Percentiles rank a stretch among this genome's conserved stretches.
Evolutionary conservation across 768 basidiomycete genomes (phyloP).

Genomic region (Dacryopinax primogenitus): DNA sequence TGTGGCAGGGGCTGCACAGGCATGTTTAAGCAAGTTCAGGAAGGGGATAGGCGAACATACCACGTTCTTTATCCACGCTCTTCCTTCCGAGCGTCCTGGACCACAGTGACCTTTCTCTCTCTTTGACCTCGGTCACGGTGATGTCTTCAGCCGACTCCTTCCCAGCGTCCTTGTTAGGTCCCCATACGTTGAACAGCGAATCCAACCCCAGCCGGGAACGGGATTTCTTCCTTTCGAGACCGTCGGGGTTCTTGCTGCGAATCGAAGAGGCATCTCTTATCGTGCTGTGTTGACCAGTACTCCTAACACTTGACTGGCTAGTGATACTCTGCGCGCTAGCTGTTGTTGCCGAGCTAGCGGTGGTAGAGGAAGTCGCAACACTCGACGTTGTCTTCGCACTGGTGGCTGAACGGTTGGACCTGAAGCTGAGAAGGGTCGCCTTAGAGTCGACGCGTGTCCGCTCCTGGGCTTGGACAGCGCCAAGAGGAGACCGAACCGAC

Average conservation of each 20-base stretch:
- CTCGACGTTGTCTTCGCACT: neutral
- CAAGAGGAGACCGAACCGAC: neutral
- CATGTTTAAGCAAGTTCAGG: neutral
- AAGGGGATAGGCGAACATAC: neutral
- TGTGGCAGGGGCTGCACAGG: neutral
- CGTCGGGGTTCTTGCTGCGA: neutral
- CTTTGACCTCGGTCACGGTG: neutral
- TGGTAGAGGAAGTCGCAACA: neutral
- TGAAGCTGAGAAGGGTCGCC: constrained; percentile 5
- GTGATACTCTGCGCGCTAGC: neutral
- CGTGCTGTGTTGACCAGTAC: neutral
- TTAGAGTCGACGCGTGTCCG: neutral
- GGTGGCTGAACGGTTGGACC: neutral
- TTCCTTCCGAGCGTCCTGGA: neutral
- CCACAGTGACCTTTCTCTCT: constrained; percentile 1
- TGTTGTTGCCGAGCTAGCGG: neutral
- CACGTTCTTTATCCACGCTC: neutral
- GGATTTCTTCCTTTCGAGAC: neutral
- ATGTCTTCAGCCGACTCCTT: neutral
- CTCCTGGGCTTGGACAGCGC: neutral
- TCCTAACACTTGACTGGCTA: neutral
- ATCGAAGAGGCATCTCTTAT: neutral
- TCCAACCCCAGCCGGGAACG: neutral
- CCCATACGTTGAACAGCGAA: neutral
- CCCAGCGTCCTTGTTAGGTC: neutral